Evolutionary conservation across 768 basidiomycete genomes (phyloP), one percentile per base, ranked within the genome.

Genomic region (Cubamyces lactineus): DNA sequence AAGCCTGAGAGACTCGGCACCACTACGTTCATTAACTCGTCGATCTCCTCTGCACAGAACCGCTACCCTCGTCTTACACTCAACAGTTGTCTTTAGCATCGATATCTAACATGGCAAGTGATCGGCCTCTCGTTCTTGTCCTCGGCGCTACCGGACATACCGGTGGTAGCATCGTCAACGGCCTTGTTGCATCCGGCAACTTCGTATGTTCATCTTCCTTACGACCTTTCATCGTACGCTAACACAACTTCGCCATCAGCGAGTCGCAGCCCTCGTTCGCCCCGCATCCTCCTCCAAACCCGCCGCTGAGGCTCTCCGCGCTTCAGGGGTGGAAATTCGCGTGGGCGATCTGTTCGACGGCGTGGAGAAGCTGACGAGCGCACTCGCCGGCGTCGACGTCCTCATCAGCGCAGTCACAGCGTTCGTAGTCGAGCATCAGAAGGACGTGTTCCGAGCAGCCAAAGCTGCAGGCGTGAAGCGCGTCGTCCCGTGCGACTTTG

Each of bases 401-500:
- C 21, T 67, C 23, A 58, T 71, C 26, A 66, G 61, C 54, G 39
- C 66, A 5, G 47, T 67, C 13, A 15, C 34, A 13, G 59, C 55
- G 9, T n/a, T 21, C 19, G 13, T 24, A 9, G 17, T 65, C 21
- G 24, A 39, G 17, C 54, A 57, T 16, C 70, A 71, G 58, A 65
- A 61, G 48, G 56, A 52, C 17, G 23, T 66, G 23, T 38, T 69
- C 40, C 56, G 56, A 19, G 70, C 67, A 2, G 68, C 70, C 12
- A 71, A 71, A 46, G 62, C 60, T 28, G 67, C 46, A 5, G 65
- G 65, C 39, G 67, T 71, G 17, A 59, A 68, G 57, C 62, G 71
- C 13, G 42, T 71, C 28, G 57, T 72, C 16, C 71, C 71, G 7
- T 66, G 61, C 63, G 71, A 72, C 61, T 72, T 66, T 38, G 71